Percentiles rank a stretch among this genome's conserved stretches.
phyloP scores from a whole-genome alignment of 129 eudicot genomes.

The Flaveria ramosissima region DNA sequence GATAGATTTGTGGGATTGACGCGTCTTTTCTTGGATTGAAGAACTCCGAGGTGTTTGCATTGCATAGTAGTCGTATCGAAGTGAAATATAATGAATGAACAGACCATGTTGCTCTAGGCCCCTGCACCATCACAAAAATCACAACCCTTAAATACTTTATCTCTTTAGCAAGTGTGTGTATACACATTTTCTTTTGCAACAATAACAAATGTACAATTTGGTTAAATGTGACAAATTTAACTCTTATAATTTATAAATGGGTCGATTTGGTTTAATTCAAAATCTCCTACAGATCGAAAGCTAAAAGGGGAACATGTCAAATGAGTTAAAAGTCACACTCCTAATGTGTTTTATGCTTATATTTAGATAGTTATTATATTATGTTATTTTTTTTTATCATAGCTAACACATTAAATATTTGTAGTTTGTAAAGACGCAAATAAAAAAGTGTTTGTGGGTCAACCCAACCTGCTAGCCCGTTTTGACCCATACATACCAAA shows the following conservation, averaged over 20 bases:
- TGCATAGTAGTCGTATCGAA: slow-evolving; percentile 72
- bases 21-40: slow-evolving; percentile 87
- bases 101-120: slow-evolving; percentile 84
- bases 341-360: not conserved
- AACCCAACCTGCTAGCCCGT: not conserved
- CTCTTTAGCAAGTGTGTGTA: not conserved
- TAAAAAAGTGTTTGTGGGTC: not conserved
- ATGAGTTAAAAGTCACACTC: not conserved
- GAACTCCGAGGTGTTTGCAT: slow-evolving; percentile 77
- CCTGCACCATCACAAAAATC: slow-evolving; percentile 44
- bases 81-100: slow-evolving; percentile 76
- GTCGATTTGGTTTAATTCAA: not conserved
- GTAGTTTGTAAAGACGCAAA: not conserved
- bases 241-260: not conserved
- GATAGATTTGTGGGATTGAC: slow-evolving; percentile 70
- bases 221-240: not conserved
- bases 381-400: not conserved
- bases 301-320: not conserved
- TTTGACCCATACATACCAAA: not conserved
- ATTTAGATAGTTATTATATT: not conserved
- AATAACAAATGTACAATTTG: not conserved
- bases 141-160: not conserved
- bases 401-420: not conserved
- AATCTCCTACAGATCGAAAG: not conserved
- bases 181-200: not conserved